Evolutionary conservation across 768 basidiomycete species (phyloP).

Genomic region (Galerina marginata): DNA sequence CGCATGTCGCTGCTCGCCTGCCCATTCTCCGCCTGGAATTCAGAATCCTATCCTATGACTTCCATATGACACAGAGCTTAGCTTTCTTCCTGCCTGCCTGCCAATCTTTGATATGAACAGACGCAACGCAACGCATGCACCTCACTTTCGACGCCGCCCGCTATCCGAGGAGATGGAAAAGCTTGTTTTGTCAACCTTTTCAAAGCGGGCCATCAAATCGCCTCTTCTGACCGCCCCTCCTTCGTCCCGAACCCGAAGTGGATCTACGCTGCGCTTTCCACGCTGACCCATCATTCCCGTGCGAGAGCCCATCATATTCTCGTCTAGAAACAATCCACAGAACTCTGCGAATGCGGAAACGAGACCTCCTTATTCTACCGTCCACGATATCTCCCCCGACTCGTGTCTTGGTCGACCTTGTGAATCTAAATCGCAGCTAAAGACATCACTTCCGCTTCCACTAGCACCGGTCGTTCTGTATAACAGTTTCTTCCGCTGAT

Average conservation of each 20-base stretch:
- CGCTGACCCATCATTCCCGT: background rate
- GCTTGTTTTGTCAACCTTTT: background rate
- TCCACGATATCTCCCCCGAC: background rate
- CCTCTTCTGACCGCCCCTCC: slow-evolving; percentile 1
- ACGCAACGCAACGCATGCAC: background rate
- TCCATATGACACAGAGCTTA: too few relatives aligned
- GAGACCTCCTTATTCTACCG: background rate
- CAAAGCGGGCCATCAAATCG: background rate
- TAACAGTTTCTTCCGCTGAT: slow-evolving; percentile 9
- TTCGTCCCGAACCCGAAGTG: slow-evolving; percentile 2
- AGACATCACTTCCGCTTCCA: slow-evolving; percentile 4
- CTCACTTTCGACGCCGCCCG: slow-evolving; percentile 9
- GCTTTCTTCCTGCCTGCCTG: too few relatives aligned
- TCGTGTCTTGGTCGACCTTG: background rate
- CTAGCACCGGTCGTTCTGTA: slow-evolving; percentile 9
- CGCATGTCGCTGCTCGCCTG: too few relatives aligned
- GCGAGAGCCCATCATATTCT: background rate
- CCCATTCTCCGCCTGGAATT: too few relatives aligned
- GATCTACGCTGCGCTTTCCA: background rate
- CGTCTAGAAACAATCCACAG: background rate
- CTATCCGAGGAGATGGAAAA: slow-evolving; percentile 11
- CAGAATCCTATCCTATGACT: too few relatives aligned
- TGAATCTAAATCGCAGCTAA: slow-evolving; percentile 2
- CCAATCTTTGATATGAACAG: background rate
- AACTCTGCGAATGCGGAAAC: background rate